Base-by-base conservation (phyloP, 257 asterid species). In the Penstemon newberryi region DNA sequence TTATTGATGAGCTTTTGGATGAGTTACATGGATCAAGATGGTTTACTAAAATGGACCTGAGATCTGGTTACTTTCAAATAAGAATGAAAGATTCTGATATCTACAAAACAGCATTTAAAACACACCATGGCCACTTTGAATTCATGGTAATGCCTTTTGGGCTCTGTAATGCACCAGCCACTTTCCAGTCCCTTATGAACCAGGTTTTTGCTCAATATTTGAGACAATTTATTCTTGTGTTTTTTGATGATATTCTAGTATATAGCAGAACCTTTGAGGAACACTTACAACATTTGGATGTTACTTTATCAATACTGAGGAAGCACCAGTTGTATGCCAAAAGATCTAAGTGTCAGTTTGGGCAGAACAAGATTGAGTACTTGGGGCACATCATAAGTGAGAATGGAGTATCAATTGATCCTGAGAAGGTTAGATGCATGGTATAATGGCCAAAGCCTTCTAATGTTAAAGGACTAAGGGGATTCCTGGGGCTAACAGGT, bases 231-330 rank as follows among this genome's bases (percentile, higher is more conserved):
- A 36, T 69, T 0, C 10, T 76, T 0, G 81, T 76, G 0, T 66
- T 76, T 40, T 76, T 76, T 66, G 74, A 76, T 49, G 67, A 76
- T 7, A 66, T 54, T 1, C 3, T 49, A 0, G 15, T 49, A 3
- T 49, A 49, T 10, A 49, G 54, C 8, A 49, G 8, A 7, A 41
- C 9, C 0, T n/a, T 12, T 12, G 37, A 60, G 2, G 13, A 7
- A 40, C 65, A 60, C 5, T 4, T 10, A 3, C 7, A 64, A 1
- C 45, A 64, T 0, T 7, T 49, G 10, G 12, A n/a, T 0, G 0
- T 6, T 2, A 37, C 38, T 0, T 5, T 49, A 4, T 3, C 1
- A 10, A 3, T 5, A 3, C 0, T 6, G 3, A 11, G 36, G 18
- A 6, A 5, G n/a, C 8, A 39, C 2, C 4, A 3, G 18, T 4